A percentile compares a stretch with the other conserved stretches of the same genome.
phyloP scores from a whole-genome alignment of 2,329 filamentous ascomycete genomes.

The Trichoderma afroharzianum region DNA sequence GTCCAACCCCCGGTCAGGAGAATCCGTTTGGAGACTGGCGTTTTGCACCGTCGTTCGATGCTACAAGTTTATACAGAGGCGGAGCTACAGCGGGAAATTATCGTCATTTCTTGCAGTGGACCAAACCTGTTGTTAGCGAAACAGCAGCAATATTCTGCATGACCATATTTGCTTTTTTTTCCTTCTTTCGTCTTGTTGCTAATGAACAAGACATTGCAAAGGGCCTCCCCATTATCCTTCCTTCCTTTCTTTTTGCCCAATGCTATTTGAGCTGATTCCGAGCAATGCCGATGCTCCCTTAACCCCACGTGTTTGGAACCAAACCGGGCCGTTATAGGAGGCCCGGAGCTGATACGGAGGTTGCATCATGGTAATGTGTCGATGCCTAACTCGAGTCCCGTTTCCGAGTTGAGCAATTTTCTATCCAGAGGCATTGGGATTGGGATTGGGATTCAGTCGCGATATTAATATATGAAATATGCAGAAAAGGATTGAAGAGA shows the following conservation, averaged over 20 bases:
- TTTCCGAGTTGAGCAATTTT: not conserved
- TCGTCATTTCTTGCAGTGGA: conserved; percentile 17
- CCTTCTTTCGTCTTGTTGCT: not conserved
- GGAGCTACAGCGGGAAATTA: conserved; percentile 9
- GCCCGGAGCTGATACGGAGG: not conserved
- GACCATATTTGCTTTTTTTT: not conserved
- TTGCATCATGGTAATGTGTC: not conserved
- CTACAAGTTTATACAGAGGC: not conserved
- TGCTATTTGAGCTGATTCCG: not conserved
- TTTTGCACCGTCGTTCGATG: not conserved
- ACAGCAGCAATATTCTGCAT: not conserved
- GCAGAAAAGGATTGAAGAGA: not conserved
- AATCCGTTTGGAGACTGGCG: conserved; percentile 2
- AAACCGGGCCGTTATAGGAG: not conserved
- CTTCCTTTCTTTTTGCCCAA: too few species aligned
- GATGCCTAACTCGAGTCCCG: not conserved
- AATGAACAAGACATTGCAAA: not conserved
- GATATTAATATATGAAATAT: not conserved
- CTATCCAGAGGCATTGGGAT: not conserved
- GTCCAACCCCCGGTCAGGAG: conserved; percentile 9
- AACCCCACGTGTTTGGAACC: conserved; percentile 12
- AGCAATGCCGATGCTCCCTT: conserved; percentile 11
- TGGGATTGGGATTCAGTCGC: not conserved
- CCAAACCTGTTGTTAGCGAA: not conserved
- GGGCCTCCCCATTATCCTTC: not conserved